A percentile compares a stretch with the other conserved stretches of the same genome.
phyloP scores from a whole-genome alignment of 495 filamentous ascomycete genomes.

The Friedmanniomyces simplex region DNA sequence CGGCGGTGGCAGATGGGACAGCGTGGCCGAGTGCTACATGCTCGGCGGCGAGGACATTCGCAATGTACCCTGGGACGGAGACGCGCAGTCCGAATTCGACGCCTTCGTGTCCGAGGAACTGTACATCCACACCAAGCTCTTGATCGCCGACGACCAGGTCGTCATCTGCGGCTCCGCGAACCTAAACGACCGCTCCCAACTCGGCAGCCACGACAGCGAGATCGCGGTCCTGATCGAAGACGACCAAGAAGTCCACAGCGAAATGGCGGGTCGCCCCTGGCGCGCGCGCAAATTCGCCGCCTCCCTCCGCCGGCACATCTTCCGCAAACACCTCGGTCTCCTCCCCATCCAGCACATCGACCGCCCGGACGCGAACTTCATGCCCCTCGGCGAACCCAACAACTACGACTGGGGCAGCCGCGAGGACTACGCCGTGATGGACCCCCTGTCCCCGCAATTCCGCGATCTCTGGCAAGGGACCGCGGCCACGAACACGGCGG shows the following conservation, averaged over 20 bases:
- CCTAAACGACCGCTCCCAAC: slow-evolving; percentile 87
- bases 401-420: slow-evolving; percentile 69
- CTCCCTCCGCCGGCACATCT: slow-evolving; percentile 73
- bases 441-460: slow-evolving; percentile 62
- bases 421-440: slow-evolving; percentile 63
- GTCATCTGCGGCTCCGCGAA: slow-evolving; percentile 92
- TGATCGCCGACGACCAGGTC: slow-evolving; percentile 82
- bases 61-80: slow-evolving; percentile 64
- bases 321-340: slow-evolving; percentile 84
- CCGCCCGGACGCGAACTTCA: slow-evolving; percentile 58
- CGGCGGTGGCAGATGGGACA: slow-evolving; percentile 51
- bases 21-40: slow-evolving; percentile 78
- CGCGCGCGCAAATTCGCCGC: slow-evolving; percentile 69
- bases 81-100: slow-evolving; percentile 63
- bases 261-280: slow-evolving; percentile 62
- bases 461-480: slow-evolving; percentile 60
- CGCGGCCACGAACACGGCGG: slow-evolving; percentile 71
- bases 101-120: slow-evolving; percentile 89
- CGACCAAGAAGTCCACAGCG: slow-evolving; percentile 52
- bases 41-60: slow-evolving; percentile 64
- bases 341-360: slow-evolving; percentile 61
- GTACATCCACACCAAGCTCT: slow-evolving; percentile 87
- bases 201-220: slow-evolving; percentile 74
- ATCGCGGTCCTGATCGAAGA: slow-evolving; percentile 79
- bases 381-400: slow-evolving; percentile 60